Base-by-base conservation (phyloP, 768 basidiomycete genomes). In the Lentinula raphanica region DNA sequence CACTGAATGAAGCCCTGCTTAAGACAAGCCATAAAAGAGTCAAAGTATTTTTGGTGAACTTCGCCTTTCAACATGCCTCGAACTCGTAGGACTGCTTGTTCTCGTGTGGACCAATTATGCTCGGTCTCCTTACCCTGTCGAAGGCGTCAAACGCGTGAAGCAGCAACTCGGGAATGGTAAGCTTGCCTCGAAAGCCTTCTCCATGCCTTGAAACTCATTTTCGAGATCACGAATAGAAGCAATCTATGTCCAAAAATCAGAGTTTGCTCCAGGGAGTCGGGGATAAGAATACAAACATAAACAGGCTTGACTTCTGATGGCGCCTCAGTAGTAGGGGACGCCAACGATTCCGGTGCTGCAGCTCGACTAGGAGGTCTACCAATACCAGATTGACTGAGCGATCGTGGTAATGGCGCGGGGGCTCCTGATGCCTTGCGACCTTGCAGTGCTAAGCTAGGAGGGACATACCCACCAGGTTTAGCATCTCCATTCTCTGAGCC, bases 61-160 rank as follows among this genome's bases (percentile, higher is more conserved):
- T 90, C 91, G 27, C 93, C 93, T 67, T 86, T 88, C 57, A 98
- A 72, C 90, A 97, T 93, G 17, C 94, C 91, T 44, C 94, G 83
- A 7, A 98, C 88, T 17, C 85, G 80, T 42, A 83, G 77, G 60
- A 95, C 79, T 9, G 88, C 79, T 63, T 80, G 81, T 61, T 99
- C 96, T 59, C 96, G 82, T 28, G 78, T 74, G 42, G 82, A 78
- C 96, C 96, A 99, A 64, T 99, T 99, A 62, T 95, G 92, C 68
- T 99, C 96, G 1, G 90, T 90, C 74, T 99, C 96, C 73, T 84
- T 96, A n/a, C 96, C 97, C 88, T 94, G 8, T n/a, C 55, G n/a
- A 49, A 35, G 21, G 17, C n/a, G 6, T n/a, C n/a, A 19, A 9
- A 7, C 32, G 8, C 5, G 7, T 19, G 29, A 35, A 29, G 21